Conservation (phyloP, 78 protist species). For the Dictyostelium firmibasis region DNA sequence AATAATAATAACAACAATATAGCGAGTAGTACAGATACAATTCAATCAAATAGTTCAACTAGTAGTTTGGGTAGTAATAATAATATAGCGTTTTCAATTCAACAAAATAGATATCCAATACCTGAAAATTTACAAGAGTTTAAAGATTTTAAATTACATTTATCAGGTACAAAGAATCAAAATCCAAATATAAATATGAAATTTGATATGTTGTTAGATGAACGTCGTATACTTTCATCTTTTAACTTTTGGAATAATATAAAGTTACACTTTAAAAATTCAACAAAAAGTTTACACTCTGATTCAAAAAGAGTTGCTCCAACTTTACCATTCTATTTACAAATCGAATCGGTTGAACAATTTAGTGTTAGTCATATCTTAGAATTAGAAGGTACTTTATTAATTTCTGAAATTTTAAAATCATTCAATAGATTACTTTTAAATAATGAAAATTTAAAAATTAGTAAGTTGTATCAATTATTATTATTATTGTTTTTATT, state of each 20-base stretch:
- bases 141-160: slow-evolving; percentile 48
- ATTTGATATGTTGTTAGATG: slow-evolving; percentile 31
- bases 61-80: not conserved
- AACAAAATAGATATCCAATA: not conserved
- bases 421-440: not conserved
- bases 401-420: slow-evolving; percentile 24
- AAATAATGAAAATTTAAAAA: slow-evolving; percentile 2
- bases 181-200: slow-evolving; percentile 54
- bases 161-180: slow-evolving; percentile 10
- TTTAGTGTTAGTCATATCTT: not conserved
- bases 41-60: not conserved
- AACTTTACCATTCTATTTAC: slow-evolving; percentile 21
- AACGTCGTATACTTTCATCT: slow-evolving; percentile 44
- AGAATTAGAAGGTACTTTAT: slow-evolving; percentile 18
- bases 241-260: slow-evolving; percentile 64
- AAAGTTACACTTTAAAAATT: slow-evolving; percentile 50
- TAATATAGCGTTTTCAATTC: not conserved
- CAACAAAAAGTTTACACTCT: not conserved
- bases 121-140: slow-evolving; percentile 27
- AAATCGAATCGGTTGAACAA: slow-evolving; percentile 28
- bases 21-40: not conserved
- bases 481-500: not conserved
- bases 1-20: not conserved
- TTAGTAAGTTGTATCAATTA: not conserved
- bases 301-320: slow-evolving; percentile 2